Percentiles rank a stretch among this genome's conserved stretches.
These are phyloP conservation scores for Echium plantagineum DNA, from an alignment of 257 asterid species.

Conservation along the genomic window DNA sequence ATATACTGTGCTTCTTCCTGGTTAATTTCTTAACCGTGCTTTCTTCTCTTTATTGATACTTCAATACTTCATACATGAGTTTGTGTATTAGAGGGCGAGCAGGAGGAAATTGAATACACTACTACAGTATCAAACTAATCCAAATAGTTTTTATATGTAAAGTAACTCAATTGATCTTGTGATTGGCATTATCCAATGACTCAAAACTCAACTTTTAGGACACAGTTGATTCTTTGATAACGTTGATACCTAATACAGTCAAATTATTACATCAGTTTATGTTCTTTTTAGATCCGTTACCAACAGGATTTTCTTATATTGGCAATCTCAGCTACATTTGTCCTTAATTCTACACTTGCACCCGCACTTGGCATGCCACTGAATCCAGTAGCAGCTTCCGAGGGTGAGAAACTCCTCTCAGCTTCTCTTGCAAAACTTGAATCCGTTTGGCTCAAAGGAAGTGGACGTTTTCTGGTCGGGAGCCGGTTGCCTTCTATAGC, in stretches of 20 bases:
- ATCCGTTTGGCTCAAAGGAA: slow-evolving; percentile 71
- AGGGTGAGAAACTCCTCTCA: slow-evolving; percentile 43
- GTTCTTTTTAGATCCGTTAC: slow-evolving; percentile 9
- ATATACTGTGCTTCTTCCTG: not conserved
- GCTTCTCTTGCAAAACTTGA: slow-evolving; percentile 53
- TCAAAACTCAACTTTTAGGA: too few relatives aligned
- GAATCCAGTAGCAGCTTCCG: slow-evolving; percentile 57
- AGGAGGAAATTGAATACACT: too few relatives aligned
- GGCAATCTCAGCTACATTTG: slow-evolving; percentile 37
- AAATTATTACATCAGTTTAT: not conserved
- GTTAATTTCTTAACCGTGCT: not conserved
- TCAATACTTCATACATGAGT: too few relatives aligned
- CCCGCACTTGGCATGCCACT: slow-evolving; percentile 55
- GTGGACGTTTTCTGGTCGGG: slow-evolving; percentile 64
- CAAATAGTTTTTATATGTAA: too few relatives aligned
- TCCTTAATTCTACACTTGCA: slow-evolving; percentile 38
- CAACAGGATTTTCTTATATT: slow-evolving; percentile 8
- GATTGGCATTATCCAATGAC: too few relatives aligned
- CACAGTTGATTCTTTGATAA: too few relatives aligned
- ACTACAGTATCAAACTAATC: too few relatives aligned
- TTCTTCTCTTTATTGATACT: too few relatives aligned
- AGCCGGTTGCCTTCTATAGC: slow-evolving; percentile 76
- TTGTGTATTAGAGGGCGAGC: too few relatives aligned
- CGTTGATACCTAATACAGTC: too few relatives aligned
- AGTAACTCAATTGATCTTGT: too few relatives aligned